Base-by-base conservation (phyloP, 2,329 filamentous ascomycete species). In the Mycosphaerella arachidis region DNA sequence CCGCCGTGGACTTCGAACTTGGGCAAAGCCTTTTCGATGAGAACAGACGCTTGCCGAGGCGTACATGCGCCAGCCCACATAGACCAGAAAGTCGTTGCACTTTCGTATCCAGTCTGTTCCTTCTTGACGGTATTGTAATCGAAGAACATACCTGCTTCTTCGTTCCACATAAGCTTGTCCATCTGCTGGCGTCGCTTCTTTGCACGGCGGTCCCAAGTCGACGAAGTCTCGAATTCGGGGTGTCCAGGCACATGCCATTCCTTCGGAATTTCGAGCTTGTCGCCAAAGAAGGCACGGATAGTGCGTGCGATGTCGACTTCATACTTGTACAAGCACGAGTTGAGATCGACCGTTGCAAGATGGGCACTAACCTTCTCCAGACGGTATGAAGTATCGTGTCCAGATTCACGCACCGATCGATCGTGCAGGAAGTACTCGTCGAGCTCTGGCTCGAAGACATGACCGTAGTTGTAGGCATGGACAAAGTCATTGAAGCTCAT, bases 391-490 rank as follows among this genome's bases (percentile, higher is more conserved):
- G 94, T 99, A 73, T 99, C 94, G 75, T 99, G 94, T 12, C 94
- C 94, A 18, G 93, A 97, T 76, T 99, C 94, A 66, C 94, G 88
- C 35, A 97, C 92, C 1, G 93, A 92, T 61, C 94, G 89, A 73
- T 99, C 94, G 74, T 99, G 94, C 72, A 96, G 78, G 78, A 97
- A 97, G 77, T 97, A 99, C 51, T 92, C 86, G 71, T 99, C 94
- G 13, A 99, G 81, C 64, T 96, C 91, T 0, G 92, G 92, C 77
- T 97, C 93, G 51, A 81, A 75, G 29, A 99, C 83, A 55, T 84
- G 74, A 20, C 87, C 85, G 62, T 86, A 75, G 74, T 97, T 97
- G 81, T 99, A 99, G 0, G 90, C 91, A 33, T 86, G 77, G 24
- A 97, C 91, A 73, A 97, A 97, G 57, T 96, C 84, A 20, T 90